Evolutionary conservation across 2,329 filamentous ascomycete species (phyloP).

Genomic region (Microsporum canis): DNA sequence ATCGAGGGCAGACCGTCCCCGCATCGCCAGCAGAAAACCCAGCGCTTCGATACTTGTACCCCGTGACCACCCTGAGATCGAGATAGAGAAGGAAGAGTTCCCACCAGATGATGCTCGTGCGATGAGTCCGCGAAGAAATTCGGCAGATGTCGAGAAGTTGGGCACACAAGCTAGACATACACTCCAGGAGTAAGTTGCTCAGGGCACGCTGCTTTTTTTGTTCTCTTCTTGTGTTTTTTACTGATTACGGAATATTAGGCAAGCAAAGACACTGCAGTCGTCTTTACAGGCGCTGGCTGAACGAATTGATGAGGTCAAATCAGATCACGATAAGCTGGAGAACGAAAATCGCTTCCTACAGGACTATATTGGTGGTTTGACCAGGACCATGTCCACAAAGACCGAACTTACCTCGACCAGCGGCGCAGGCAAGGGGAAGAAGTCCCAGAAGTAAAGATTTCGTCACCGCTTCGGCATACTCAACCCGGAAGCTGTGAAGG

Average conservation of each 20-base stretch:
- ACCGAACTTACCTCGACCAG: constrained; percentile 46
- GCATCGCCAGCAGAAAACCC: constrained; percentile 61
- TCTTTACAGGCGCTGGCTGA: constrained; percentile 83
- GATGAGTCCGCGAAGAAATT: constrained; percentile 88
- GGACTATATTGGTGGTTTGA: constrained; percentile 94
- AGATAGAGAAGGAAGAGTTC: constrained; percentile 61
- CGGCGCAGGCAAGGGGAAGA: constrained; percentile 38
- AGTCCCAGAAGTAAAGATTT: constrained; percentile 26
- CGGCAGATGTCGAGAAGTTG: constrained; percentile 78
- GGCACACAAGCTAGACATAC: constrained; percentile 65
- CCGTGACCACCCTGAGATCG: constrained; percentile 61
- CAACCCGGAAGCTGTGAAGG: background rate
- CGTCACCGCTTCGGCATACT: background rate
- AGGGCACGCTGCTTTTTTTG: background rate
- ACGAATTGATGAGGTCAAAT: constrained; percentile 85
- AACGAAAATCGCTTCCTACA: constrained; percentile 95
- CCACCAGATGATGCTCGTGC: constrained; percentile 80
- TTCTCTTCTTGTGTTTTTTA: background rate
- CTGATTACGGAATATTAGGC: constrained; percentile 41
- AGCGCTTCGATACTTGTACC: constrained; percentile 75
- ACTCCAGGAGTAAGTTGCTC: constrained; percentile 46
- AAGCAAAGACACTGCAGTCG: constrained; percentile 78
- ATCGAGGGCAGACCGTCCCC: constrained; percentile 47
- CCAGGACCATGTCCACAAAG: constrained; percentile 53
- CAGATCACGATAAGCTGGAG: constrained; percentile 92